A percentile compares a stretch with the other conserved stretches of the same genome.
phyloP scores from a whole-genome alignment of 2,329 filamentous ascomycete species.

The Hymenoscyphus infarciens region DNA sequence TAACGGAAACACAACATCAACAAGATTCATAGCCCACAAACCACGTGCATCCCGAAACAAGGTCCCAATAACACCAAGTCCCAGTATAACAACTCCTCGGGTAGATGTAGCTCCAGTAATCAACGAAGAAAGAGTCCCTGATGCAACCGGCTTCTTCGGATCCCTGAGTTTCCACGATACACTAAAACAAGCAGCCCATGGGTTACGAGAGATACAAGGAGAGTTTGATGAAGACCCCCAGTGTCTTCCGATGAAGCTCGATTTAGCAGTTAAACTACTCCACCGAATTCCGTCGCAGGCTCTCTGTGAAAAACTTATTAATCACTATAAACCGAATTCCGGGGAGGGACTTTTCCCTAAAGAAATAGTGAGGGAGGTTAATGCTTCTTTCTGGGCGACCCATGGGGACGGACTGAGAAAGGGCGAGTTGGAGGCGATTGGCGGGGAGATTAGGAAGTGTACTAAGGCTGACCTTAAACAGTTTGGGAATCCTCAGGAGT shows the following conservation, averaged over 20 bases:
- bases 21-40: not conserved
- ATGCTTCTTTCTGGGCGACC: slow-evolving; percentile 10
- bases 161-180: slow-evolving; percentile 19
- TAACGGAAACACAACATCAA: not conserved
- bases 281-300: slow-evolving; percentile 11
- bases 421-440: slow-evolving; percentile 12
- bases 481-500: slow-evolving; percentile 13
- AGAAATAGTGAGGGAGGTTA: slow-evolving; percentile 8
- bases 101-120: not conserved
- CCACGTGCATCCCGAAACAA: not conserved
- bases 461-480: slow-evolving; percentile 2
- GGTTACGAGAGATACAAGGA: slow-evolving; percentile 6
- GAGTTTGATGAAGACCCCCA: slow-evolving; percentile 11
- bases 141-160: slow-evolving; percentile 15
- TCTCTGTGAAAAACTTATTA: slow-evolving; percentile 11
- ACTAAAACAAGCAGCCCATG: slow-evolving; percentile 9
- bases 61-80: not conserved
- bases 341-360: slow-evolving; percentile 16
- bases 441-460: slow-evolving; percentile 13
- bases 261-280: slow-evolving; percentile 13
- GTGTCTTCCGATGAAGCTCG: slow-evolving; percentile 1
- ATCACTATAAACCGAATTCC: slow-evolving; percentile 1
- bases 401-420: slow-evolving; percentile 10
- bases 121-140: not conserved
- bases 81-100: not conserved